phyloP scores from a whole-genome alignment of 75 land plant genomes.

The Sequoia sempervirens region DNA sequence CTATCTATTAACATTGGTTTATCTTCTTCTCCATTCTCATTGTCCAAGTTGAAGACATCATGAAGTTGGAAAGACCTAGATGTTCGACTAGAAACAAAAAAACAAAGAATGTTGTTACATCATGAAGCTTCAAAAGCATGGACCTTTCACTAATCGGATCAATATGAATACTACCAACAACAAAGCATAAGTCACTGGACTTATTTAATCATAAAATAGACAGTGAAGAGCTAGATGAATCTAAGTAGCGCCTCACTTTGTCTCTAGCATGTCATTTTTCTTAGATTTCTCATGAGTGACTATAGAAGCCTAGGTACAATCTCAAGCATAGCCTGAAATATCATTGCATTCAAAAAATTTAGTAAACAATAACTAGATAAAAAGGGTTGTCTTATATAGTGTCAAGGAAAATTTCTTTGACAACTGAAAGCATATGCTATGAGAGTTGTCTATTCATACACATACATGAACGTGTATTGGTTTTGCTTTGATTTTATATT shows the following conservation, averaged over 20 bases:
- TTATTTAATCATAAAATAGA: not conserved
- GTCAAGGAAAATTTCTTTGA: not conserved
- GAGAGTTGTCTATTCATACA: not conserved
- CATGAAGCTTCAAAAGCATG: not conserved
- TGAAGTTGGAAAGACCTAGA: conserved; percentile 70
- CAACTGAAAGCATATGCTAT: not conserved
- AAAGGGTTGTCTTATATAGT: not conserved
- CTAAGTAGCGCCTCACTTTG: conserved; percentile 41
- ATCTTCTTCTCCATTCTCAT: conserved; percentile 73
- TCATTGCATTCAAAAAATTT: not conserved
- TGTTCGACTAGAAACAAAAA: conserved; percentile 42
- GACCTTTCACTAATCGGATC: conserved; percentile 4
- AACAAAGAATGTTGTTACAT: not conserved
- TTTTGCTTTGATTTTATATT: not conserved
- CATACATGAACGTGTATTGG: not conserved
- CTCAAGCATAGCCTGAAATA: conserved; percentile 77
- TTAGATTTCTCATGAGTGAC: conserved; percentile 83
- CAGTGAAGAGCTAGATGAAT: conserved; percentile 3
- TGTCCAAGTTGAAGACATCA: conserved; percentile 69
- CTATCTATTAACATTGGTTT: conserved; percentile 78
- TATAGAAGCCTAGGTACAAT: conserved; percentile 88
- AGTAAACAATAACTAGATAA: not conserved
- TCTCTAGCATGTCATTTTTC: conserved; percentile 80
- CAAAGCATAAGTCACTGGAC: not conserved
- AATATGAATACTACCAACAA: not conserved